A percentile compares a stretch with the other conserved stretches of the same genome.
Conservation (phyloP, 164 flowering plant genomes). For the Akebia trifoliata region DNA sequence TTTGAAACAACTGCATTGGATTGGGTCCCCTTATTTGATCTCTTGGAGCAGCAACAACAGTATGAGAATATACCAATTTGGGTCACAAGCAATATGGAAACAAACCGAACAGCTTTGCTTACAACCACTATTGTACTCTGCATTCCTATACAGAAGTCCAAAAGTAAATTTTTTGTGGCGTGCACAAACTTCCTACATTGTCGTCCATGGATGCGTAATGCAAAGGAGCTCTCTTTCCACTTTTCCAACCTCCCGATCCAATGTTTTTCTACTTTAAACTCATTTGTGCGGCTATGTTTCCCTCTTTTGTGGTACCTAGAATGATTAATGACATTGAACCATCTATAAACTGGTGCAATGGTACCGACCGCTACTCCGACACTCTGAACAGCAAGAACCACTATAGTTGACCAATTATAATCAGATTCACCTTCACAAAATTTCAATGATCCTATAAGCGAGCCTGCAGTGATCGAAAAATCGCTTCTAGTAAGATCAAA, state of each 20-base stretch:
- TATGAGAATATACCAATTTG: not conserved
- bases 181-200: conserved; percentile 28
- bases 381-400: conserved; percentile 34
- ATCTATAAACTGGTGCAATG: conserved; percentile 47
- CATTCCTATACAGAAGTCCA: conserved; percentile 34
- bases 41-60: conserved; percentile 12
- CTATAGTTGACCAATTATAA: conserved; percentile 48
- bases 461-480: conserved; percentile 32
- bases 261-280: conserved; percentile 32
- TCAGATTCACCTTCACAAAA: conserved; percentile 53
- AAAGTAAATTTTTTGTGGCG: conserved; percentile 11
- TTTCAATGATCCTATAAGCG: conserved; percentile 20
- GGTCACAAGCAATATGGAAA: conserved; percentile 28
- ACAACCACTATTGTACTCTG: conserved; percentile 35
- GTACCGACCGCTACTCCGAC: conserved; percentile 43
- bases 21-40: conserved; percentile 9
- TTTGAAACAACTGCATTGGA: conserved; percentile 14
- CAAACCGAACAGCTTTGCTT: conserved; percentile 35
- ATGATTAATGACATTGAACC: conserved; percentile 39
- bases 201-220: conserved; percentile 21
- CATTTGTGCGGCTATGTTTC: conserved; percentile 9
- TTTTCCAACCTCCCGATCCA: conserved; percentile 43
- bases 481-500: conserved; percentile 34
- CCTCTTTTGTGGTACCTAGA: conserved; percentile 33
- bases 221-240: conserved; percentile 36